Base-by-base conservation (phyloP, 2,329 filamentous ascomycete species). In the Endocalyx cinctus region DNA sequence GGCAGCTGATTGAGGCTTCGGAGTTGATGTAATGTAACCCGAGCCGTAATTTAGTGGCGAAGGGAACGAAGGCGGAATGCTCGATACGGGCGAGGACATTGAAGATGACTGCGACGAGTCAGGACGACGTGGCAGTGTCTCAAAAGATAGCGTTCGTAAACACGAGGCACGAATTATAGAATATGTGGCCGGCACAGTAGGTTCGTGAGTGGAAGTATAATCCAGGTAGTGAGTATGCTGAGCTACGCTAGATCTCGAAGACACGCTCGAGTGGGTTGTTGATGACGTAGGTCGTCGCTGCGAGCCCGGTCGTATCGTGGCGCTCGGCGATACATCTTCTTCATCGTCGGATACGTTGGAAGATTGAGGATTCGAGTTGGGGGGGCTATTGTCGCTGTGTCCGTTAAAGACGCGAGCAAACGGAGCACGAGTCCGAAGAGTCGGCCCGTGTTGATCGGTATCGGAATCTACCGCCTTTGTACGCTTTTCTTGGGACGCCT, bases 201-300 rank as follows among this genome's bases (percentile, higher is more conserved):
- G 77, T 41, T 82, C 79, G 51, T 82, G 78, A 5, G 77, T 81
- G 2, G 79, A 83, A 5, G 78, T 82, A 51, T 82, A 84, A 50
- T 82, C 75, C 31, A 83, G 63, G 46, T 74, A 82, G 50, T 84
- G 79, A 5, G 73, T 73, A 46, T 84, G 79, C 26, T 69, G 68
- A 19, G 64, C 59, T 19, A 64, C 50, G 39, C 63, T 63, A 11
- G 64, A 63, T n/a, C 61, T 59, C 5, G 71, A 76, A 29, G 70
- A 74, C 15, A 60, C 60, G 51, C 70, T 77, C 4, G 72, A 77
- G 28, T 68, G 67, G 2, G 73, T 76, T 3, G 64, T 55, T 1
- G 70, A 71, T 3, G 66, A 63, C 3, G 64, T 65, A 11, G 60
- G 62, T 18, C 64, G 66, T 28, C 67, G 62, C 10, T 56, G 57